Base-by-base conservation (phyloP, 2,329 filamentous ascomycete genomes). In the Venturiaceae sp. region DNA sequence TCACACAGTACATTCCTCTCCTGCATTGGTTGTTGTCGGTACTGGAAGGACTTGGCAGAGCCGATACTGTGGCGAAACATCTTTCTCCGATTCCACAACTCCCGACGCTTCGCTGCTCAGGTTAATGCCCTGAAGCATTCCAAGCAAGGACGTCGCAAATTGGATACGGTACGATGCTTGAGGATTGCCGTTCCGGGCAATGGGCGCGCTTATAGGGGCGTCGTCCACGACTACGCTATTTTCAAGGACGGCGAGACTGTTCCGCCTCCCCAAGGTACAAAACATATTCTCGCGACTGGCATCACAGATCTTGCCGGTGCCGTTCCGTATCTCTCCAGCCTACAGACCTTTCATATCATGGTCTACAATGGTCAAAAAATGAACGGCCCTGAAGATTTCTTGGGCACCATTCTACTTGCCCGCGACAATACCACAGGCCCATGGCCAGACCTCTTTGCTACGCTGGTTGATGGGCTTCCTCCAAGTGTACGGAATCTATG, bases 141-240 rank as follows among this genome's bases (percentile, higher is more conserved):
- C 16, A 11, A 44, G 39, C 9, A 33, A 26, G 23, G 53, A 19
- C 34, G 34, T 2, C 30, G 30, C 16, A 36, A 34, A 26, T 8
- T 26, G 9, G 34, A 37, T 14, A 26, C 34, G 11, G 34, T 39
- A 19, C 53, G 53, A 5, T 55, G 53, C 33, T 55, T 55, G 19
- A n/a, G 53, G 4, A 55, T 55, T 36, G 53, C 34, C n/a, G 23
- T 55, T n/a, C 53, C 53, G 5, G 53, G 53, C 26, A 36, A 37
- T 39, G 53, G 53, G 21, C 53, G 53, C 21, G 53, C 34, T 32
- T 55, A 55, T 26, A 32, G 9, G 14, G 30, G 13, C 33, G 53
- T 28, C 9, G 53, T 36, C 19, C 23, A 16, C 8, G 32, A 53
- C 14, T 16, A 3, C 9, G 7, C 23, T 23, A 19, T 34, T 23